These are phyloP conservation scores for Talinum fruticosum DNA, from an alignment of 148 eudicot species.

Conservation along the genomic window DNA sequence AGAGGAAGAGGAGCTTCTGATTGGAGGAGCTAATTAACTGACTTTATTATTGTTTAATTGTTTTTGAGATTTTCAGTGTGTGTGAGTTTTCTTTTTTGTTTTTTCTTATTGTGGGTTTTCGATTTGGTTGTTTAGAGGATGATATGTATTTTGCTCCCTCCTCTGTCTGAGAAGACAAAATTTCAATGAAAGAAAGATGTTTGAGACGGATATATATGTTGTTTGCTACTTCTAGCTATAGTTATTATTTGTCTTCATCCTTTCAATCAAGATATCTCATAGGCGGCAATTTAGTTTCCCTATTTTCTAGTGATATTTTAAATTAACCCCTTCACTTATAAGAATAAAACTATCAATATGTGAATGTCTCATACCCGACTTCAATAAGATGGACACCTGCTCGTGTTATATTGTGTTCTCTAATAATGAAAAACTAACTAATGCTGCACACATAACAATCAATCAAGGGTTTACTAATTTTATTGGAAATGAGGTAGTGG, in stretches of 20 bases:
- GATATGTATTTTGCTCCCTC: constrained; percentile 19
- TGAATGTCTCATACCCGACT: too few relatives aligned
- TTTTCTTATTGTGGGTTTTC: background rate
- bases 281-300: too few relatives aligned
- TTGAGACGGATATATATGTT: background rate
- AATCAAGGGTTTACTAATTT: too few relatives aligned
- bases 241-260: background rate
- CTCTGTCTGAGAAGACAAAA: constrained; percentile 1
- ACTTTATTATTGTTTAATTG: background rate
- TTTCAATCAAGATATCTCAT: too few relatives aligned
- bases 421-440: too few relatives aligned
- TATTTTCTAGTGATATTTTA: too few relatives aligned
- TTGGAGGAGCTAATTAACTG: background rate
- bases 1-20: constrained; percentile 19
- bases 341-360: too few relatives aligned
- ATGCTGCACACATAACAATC: too few relatives aligned
- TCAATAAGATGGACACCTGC: too few relatives aligned
- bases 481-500: too few relatives aligned
- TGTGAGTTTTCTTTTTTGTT: background rate
- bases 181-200: background rate
- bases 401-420: too few relatives aligned
- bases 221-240: background rate
- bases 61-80: background rate
- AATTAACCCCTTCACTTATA: too few relatives aligned
- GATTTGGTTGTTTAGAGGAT: background rate